Conservation (phyloP, 208 protist species). For the Wallacemonas sp. region DNA sequence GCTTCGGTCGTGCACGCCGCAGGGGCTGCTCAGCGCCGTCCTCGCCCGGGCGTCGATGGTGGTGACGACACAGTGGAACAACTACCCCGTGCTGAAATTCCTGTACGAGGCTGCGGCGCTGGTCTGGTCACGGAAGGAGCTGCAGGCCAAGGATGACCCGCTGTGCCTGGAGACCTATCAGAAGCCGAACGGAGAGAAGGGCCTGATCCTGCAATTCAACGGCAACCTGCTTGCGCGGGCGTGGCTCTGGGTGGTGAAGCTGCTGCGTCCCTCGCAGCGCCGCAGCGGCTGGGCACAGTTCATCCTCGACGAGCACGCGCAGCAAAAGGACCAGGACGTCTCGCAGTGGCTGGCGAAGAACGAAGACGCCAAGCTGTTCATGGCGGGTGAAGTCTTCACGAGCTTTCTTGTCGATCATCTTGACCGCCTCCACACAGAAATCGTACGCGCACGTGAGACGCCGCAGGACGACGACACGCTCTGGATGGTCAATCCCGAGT, state of each 20-base stretch:
- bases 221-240: conserved; percentile 39
- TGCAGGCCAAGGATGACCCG: conserved; percentile 24
- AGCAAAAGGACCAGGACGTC: conserved; percentile 44
- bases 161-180: conserved; percentile 35
- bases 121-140: conserved; percentile 22
- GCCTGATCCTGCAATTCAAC: conserved; percentile 35
- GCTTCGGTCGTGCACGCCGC: not conserved
- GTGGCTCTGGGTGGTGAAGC: conserved; percentile 44
- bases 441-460: conserved; percentile 59
- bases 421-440: conserved; percentile 49
- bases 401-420: conserved; percentile 40
- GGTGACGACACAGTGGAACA: conserved; percentile 54
- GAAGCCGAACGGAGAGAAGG: conserved; percentile 33
- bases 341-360: conserved; percentile 40
- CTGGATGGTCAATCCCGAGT: conserved; percentile 43
- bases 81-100: conserved; percentile 71
- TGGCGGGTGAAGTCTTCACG: conserved; percentile 41
- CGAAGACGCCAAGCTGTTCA: conserved; percentile 32
- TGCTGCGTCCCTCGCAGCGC: conserved; percentile 24
- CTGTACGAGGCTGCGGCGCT: conserved; percentile 61
- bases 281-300: conserved; percentile 64
- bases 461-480: conserved; percentile 30
- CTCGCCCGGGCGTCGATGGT: conserved; percentile 29
- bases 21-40: conserved; percentile 13
- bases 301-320: conserved; percentile 47